Evolutionary conservation across 768 basidiomycete species (phyloP), one percentile per base, ranked within the genome.

Genomic region (Boletellus sp.): DNA sequence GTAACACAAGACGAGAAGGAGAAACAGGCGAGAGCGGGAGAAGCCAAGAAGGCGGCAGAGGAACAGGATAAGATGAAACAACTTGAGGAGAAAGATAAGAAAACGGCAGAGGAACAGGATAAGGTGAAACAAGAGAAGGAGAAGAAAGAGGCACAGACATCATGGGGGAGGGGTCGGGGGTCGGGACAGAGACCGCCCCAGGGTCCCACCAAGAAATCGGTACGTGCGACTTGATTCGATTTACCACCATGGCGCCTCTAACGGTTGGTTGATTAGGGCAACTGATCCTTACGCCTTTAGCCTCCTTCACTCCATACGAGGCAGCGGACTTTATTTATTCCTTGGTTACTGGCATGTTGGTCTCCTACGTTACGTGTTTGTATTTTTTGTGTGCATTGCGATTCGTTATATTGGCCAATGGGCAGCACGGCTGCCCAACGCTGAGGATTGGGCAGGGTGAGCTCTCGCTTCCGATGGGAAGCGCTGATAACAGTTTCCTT

Each of bases 301-400:
- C 34, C 24, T 4, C n/a, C 8, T 4, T n/a, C 7, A 9, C 42
- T 41, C 41, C 32, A 0, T 20, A 42, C 2, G 13, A 26, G 24
- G 33, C 51, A 20, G 16, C 23, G 1, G 61, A 62, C 3, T 19
- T 37, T 16, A 16, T 52, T 19, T 57, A 52, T 52, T 24, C 42
- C 8, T 12, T 61, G 5, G 10, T 60, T n/a, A 9, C 44, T 12
- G 57, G 46, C 38, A 28, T 57, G 3, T 12, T 50, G 3, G 1
- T 58, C 1, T 2, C 54, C 4, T 13, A 10, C 0, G 22, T 42
- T n/a, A 7, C 20, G 19, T 50, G 7, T 13, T 19, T 48, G 23
- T 63, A 55, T 17, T 36, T 22, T 41, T 41, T 36, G 6, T 50
- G 46, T 59, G 47, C 22, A 41, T 17, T 42, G 49, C 32, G 35